Evolutionary conservation across 2,329 filamentous ascomycete species (phyloP).

Genomic region (Fusarium humuli): DNA sequence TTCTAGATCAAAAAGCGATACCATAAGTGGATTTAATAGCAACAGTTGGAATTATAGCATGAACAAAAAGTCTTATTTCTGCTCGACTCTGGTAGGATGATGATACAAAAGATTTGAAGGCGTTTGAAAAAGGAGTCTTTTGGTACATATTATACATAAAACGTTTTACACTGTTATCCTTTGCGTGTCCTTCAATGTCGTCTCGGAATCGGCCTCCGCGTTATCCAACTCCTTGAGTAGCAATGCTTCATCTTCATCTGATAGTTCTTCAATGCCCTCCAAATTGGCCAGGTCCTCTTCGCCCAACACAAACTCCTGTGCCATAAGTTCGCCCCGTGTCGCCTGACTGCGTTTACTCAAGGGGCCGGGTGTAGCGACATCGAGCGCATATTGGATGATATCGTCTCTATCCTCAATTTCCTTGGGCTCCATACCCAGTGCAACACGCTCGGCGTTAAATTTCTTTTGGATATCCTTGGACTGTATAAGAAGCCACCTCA

Average conservation of each 20-base stretch:
- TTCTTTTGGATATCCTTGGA: slow-evolving; percentile 72
- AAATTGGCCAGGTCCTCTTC: slow-evolving; percentile 54
- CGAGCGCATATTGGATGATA: slow-evolving; percentile 56
- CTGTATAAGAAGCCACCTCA: slow-evolving; percentile 92
- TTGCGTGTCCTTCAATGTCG: slow-evolving; percentile 15
- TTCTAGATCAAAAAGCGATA: slow-evolving; percentile 54
- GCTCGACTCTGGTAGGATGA: slow-evolving; percentile 34
- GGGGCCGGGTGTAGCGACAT: slow-evolving; percentile 56
- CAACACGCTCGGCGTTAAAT: slow-evolving; percentile 73
- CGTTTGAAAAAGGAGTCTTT: slow-evolving; percentile 44
- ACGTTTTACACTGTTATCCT: slow-evolving; percentile 42
- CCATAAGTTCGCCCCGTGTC: slow-evolving; percentile 54
- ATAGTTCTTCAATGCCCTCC: slow-evolving; percentile 55
- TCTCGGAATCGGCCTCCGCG: slow-evolving; percentile 35
- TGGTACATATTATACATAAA: slow-evolving; percentile 48
- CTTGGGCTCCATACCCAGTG: slow-evolving; percentile 68
- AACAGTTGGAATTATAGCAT: slow-evolving; percentile 27
- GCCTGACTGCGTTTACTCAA: slow-evolving; percentile 52
- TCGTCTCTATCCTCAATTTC: slow-evolving; percentile 53
- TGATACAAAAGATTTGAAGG: slow-evolving; percentile 42
- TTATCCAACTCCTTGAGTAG: slow-evolving; percentile 51
- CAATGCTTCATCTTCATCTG: slow-evolving; percentile 53
- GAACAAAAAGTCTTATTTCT: slow-evolving; percentile 27
- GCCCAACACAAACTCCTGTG: slow-evolving; percentile 61
- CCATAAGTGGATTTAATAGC: slow-evolving; percentile 30